A percentile compares a stretch with the other conserved stretches of the same genome.
Evolutionary conservation across 2,329 filamentous ascomycete genomes (phyloP).

Genomic region (Alternaria metachromatica): DNA sequence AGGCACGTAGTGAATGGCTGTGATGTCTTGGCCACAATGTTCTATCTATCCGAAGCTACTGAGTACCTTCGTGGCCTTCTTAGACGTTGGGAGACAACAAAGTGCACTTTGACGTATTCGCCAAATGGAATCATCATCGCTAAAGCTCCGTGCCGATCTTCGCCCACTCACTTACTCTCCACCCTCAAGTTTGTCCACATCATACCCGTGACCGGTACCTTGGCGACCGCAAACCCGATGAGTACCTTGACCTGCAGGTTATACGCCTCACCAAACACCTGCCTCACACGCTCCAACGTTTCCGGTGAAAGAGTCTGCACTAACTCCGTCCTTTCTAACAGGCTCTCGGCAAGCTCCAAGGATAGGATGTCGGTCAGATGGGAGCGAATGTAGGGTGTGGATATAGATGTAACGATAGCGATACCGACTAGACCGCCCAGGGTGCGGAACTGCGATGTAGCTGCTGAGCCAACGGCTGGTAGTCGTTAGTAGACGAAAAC

Average conservation of each 20-base stretch:
- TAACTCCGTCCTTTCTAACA: conserved; percentile 11
- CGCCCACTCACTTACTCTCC: neutral
- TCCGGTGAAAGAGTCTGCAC: neutral
- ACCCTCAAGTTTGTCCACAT: conserved; percentile 18
- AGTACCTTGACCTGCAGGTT: conserved; percentile 23
- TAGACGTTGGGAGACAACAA: neutral
- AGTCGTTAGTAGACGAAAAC: neutral
- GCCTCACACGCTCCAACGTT: neutral
- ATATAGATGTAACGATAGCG: conserved; percentile 12
- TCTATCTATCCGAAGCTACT: neutral
- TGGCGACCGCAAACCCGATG: conserved; percentile 16
- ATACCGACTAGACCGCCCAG: conserved; percentile 16
- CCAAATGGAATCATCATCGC: neutral
- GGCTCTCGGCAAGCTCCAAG: neutral
- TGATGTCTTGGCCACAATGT: neutral
- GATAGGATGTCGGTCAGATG: conserved; percentile 7
- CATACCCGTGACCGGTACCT: conserved; percentile 12
- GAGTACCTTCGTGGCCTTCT: neutral
- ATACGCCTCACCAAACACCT: conserved; percentile 13
- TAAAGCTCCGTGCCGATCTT: neutral
- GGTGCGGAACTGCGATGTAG: conserved; percentile 17
- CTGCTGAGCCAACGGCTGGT: conserved; percentile 13
- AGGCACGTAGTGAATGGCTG: neutral
- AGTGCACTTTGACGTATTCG: neutral
- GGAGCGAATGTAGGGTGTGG: conserved; percentile 12